These are phyloP conservation scores for Incumbomyces delicatus DNA, from an alignment of 2,329 filamentous ascomycete genomes.

Conservation along the genomic window DNA sequence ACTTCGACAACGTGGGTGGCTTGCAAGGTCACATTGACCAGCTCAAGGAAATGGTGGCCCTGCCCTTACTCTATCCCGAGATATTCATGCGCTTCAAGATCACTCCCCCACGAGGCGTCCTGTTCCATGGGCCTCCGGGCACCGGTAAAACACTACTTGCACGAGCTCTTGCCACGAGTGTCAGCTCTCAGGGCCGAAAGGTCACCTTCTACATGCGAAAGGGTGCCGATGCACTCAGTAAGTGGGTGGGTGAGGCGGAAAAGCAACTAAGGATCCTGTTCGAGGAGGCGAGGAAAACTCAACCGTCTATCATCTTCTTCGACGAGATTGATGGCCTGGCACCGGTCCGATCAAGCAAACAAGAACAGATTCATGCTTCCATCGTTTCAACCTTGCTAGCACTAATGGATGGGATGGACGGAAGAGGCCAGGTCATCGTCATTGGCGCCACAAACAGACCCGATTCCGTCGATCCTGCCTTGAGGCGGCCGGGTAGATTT, in stretches of 20 bases:
- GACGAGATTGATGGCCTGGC: slow-evolving; percentile 97
- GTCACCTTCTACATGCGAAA: slow-evolving; percentile 99
- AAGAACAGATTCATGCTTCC: slow-evolving; percentile 96
- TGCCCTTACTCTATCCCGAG: slow-evolving; percentile 89
- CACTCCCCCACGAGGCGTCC: slow-evolving; percentile 83
- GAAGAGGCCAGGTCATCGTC: slow-evolving; percentile 94
- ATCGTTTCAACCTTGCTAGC: slow-evolving; percentile 92
- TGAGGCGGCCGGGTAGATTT: slow-evolving; percentile 86
- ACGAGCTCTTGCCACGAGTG: slow-evolving; percentile 80
- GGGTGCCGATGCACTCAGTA: slow-evolving; percentile 91
- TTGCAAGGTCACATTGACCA: slow-evolving; percentile 91
- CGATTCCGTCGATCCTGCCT: slow-evolving; percentile 91
- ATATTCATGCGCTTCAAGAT: slow-evolving; percentile 86
- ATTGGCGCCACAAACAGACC: slow-evolving; percentile 98
- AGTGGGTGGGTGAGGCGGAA: slow-evolving; percentile 98
- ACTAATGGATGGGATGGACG: slow-evolving; percentile 96
- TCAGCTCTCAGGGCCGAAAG: slow-evolving; percentile 79
- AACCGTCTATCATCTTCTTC: slow-evolving; percentile 99
- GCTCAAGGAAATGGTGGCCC: slow-evolving; percentile 95
- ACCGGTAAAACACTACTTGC: slow-evolving; percentile 97
- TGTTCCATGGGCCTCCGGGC: slow-evolving; percentile 94
- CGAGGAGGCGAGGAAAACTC: slow-evolving; percentile 87
- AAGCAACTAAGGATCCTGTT: slow-evolving; percentile 88
- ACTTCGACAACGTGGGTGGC: slow-evolving; percentile 89
- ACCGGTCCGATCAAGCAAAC: slow-evolving; percentile 91